Base-by-base conservation (phyloP, 202 grass and related monocot species). In the Saccharum hybrid region DNA sequence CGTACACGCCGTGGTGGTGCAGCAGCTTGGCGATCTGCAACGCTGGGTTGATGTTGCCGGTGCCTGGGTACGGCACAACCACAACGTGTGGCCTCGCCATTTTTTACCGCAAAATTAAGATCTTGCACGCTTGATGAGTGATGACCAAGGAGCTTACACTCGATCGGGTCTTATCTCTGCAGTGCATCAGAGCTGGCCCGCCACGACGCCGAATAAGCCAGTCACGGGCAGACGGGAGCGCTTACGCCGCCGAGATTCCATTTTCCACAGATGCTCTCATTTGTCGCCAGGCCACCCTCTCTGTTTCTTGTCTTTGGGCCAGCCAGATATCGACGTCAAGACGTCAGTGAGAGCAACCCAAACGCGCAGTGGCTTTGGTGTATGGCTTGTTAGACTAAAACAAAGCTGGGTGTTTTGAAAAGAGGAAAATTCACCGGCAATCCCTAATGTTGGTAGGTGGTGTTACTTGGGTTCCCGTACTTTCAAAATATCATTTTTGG, bases 31-130 rank as follows among this genome's bases (percentile, higher is more conserved):
- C 19, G 2, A 86, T 71, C 78, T 86, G 84, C 78, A 81, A 21
- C 51, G 84, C 63, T 14, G 84, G 77, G 78, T 86, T 81, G 30
- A 86, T 81, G 84, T 81, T 61, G 66, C 83, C 67, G 83, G 83
- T 30, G 21, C 77, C 5, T 14, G 84, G 77, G 84, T 81, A 68
- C 1, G 84, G 84, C 46, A 86, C 77, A 26, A 86, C 46, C 69
- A 86, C 60, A 2, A 48, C 84, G 37, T 68, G 63, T 8, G 70
- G 60, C 68, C 36, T 74, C 26, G 23, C 38, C 56, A 59, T 57
- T 11, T 10, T 10, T 45, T 2, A 2, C 52, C 18, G 52, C 5
- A 8, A 21, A 21, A 57, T 57, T 21, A 0, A 21, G 54, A 59
- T 22, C 54, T 10, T 22, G 52, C 52, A 57, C 52, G 19, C 54